A percentile compares a stretch with the other conserved stretches of the same genome.
These are phyloP conservation scores for Euphorbia tirucalli DNA, from an alignment of 345 rosid genomes.

Conservation along the genomic window DNA sequence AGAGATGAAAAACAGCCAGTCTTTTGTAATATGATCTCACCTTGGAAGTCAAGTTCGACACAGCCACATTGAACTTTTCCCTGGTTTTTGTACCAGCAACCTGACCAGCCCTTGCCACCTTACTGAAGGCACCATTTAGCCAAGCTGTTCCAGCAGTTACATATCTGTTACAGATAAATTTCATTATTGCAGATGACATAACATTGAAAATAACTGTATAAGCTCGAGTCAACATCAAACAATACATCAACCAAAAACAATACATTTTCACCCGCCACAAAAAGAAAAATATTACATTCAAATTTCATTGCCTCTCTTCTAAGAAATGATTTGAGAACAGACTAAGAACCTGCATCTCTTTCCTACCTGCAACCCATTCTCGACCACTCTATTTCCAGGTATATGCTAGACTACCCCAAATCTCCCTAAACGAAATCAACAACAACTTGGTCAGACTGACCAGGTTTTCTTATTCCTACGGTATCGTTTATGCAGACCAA, in stretches of 20 bases:
- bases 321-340: not conserved
- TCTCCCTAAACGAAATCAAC: not conserved
- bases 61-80: conserved; percentile 79
- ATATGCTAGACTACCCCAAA: not conserved
- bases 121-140: conserved; percentile 87
- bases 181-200: not conserved
- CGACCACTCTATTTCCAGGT: not conserved
- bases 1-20: not conserved
- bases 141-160: conserved; percentile 84
- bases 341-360: not conserved
- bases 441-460: too few species aligned
- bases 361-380: not conserved
- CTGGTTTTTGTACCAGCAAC: conserved; percentile 78
- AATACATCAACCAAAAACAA: not conserved
- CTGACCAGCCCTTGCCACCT: conserved; percentile 90
- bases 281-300: not conserved
- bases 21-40: conserved; percentile 33
- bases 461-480: not conserved
- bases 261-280: not conserved
- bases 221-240: not conserved
- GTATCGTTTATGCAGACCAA: not conserved
- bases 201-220: not conserved
- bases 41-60: conserved; percentile 80
- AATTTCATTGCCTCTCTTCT: not conserved
- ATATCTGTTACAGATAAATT: conserved; percentile 42